Evolutionary conservation across 1,139 yeast species (phyloP), one percentile per base, ranked within the genome.

Genomic region (Yamadazyma atmosphaerica): DNA sequence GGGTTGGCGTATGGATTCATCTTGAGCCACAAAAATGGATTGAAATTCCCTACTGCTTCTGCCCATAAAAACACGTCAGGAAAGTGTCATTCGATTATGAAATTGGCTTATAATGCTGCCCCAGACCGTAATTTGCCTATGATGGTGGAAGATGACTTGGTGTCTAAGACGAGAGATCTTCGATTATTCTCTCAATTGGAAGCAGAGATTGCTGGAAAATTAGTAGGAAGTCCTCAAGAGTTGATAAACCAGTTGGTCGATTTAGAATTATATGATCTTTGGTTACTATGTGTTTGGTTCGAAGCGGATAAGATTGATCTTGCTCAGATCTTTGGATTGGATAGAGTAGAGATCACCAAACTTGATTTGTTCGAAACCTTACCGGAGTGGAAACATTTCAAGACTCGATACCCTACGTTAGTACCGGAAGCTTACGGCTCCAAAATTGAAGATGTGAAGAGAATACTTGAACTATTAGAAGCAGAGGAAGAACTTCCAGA

Each of bases 81-180:
- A 14, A 35, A 44, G 4, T 35, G 34, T 2, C 56, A 60, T 41
- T 53, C 55, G 6, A 51, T 72, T 3, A 46, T 70, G 24, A 56
- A 56, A 25, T 38, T 72, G 21, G 65, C 77, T 1, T 60, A 62
- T 39, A 60, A 63, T 39, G 68, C 74, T 7, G 58, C 80, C 0
- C 61, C 69, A 2, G 68, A 71, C 40, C 61, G 63, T 30, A 61
- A 63, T 30, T 53, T 75, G 16, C 81, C 81, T 1, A 54, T 74
- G 2, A 51, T 75, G 2, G 57, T 75, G 3, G 79, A 74, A 44
- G 74, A 71, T 41, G 51, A 49, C 10, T 9, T 25, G 12, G 25
- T 9, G 8, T 42, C 44, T 12, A 54, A 56, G 18, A 44, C 48
- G 4, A 50, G 69, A 38, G 54, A 50, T 14, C 50, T 72, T 11